Evolutionary conservation across 2,329 filamentous ascomycete genomes (phyloP).

Genomic region (Colletotrichum sidae): DNA sequence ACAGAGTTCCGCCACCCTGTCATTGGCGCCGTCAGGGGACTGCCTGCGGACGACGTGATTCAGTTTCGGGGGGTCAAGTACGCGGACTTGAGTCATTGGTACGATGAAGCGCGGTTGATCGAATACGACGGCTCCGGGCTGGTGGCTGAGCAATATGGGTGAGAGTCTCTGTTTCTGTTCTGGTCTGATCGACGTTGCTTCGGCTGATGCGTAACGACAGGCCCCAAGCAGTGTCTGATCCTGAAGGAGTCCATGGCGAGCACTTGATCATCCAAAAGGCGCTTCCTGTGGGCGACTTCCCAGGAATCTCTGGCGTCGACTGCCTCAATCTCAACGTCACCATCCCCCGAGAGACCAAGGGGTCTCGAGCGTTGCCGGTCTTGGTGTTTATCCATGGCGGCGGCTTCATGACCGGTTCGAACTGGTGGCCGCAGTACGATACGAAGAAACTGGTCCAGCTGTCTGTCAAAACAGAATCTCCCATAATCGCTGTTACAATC

Average conservation of each 20-base stretch:
- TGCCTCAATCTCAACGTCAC: constrained; percentile 65
- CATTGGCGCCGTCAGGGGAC: constrained; percentile 20
- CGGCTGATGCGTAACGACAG: constrained; percentile 31
- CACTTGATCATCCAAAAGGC: constrained; percentile 61
- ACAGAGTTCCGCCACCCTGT: constrained; percentile 7
- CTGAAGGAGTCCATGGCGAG: constrained; percentile 56
- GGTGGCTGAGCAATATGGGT: constrained; percentile 52
- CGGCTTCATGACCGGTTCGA: constrained; percentile 60
- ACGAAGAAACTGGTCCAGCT: constrained; percentile 56
- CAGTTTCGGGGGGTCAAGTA: constrained; percentile 42
- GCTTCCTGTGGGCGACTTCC: constrained; percentile 49
- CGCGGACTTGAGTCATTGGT: constrained; percentile 38
- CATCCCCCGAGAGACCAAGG: constrained; percentile 47
- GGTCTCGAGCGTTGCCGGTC: constrained; percentile 55
- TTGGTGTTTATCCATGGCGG: constrained; percentile 66
- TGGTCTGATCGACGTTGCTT: not conserved
- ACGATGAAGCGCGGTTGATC: constrained; percentile 34
- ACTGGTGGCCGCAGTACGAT: constrained; percentile 65
- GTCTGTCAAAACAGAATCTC: constrained; percentile 54
- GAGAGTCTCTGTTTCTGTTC: constrained; percentile 13
- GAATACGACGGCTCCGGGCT: constrained; percentile 28
- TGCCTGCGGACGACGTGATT: constrained; percentile 24
- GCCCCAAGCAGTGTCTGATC: constrained; percentile 52
- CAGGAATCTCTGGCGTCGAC: constrained; percentile 58
- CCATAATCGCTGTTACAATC: constrained; percentile 58